Evolutionary conservation across 225 moss, liverwort and hornwort species (phyloP).

Genomic region (Marchantia polymorpha): DNA sequence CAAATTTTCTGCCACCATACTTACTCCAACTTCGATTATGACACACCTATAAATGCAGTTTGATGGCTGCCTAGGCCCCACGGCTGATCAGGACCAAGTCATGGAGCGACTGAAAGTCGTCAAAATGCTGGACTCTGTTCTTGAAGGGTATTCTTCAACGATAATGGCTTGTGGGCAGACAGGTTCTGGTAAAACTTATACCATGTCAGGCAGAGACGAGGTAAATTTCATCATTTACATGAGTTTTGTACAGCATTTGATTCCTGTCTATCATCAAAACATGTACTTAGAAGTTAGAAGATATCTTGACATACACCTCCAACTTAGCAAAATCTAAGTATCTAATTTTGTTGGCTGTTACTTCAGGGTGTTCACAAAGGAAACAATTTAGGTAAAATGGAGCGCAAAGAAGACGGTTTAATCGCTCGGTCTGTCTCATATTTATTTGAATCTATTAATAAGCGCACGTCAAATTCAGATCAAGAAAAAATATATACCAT

Average conservation of each 20-base stretch:
- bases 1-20: too few species aligned
- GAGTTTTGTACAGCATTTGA: too few species aligned
- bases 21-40: too few species aligned
- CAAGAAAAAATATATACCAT: slow-evolving; percentile 59
- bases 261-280: too few species aligned
- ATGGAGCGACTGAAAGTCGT: slow-evolving; percentile 61
- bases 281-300: too few species aligned
- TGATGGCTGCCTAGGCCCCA: slow-evolving; percentile 75
- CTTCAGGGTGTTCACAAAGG: slow-evolving; percentile 26
- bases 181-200: slow-evolving; percentile 86
- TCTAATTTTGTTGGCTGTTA: background rate
- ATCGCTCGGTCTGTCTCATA: slow-evolving; percentile 78
- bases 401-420: slow-evolving; percentile 58
- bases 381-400: slow-evolving; percentile 26
- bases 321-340: background rate
- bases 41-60: slow-evolving; percentile 43
- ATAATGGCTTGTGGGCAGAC: slow-evolving; percentile 97
- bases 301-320: too few species aligned
- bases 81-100: slow-evolving; percentile 61
- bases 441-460: slow-evolving; percentile 68
- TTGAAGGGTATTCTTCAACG: slow-evolving; percentile 89
- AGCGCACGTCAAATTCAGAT: slow-evolving; percentile 37
- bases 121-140: slow-evolving; percentile 67
- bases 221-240: slow-evolving; percentile 22
- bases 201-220: slow-evolving; percentile 85